Conservation (phyloP, 129 eudicot species). For the Flaveria brownii region DNA sequence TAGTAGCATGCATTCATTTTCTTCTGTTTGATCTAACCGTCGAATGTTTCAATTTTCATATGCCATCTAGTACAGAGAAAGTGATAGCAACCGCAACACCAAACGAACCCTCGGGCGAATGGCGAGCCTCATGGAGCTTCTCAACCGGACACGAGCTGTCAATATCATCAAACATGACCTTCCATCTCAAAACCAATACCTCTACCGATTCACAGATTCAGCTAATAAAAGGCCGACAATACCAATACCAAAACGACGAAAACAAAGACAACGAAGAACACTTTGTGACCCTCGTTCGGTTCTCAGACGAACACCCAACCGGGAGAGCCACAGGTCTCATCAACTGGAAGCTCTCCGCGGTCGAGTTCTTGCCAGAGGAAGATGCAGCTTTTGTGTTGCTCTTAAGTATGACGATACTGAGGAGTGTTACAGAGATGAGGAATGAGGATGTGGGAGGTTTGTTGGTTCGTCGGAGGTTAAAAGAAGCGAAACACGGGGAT, state of each 20-base stretch:
- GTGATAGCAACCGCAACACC: constrained; percentile 92
- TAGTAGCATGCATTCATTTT: too few relatives aligned
- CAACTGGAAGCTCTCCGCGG: constrained; percentile 72
- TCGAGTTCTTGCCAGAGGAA: constrained; percentile 81
- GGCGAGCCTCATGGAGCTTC: constrained; percentile 73
- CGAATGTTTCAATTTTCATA: constrained; percentile 22
- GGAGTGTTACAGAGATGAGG: constrained; percentile 66
- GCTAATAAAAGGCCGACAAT: constrained; percentile 64
- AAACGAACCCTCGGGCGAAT: constrained; percentile 56
- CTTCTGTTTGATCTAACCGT: background rate
- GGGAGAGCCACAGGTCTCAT: constrained; percentile 91
- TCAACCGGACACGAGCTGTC: constrained; percentile 70
- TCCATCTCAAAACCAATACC: constrained; percentile 38
- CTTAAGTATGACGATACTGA: constrained; percentile 50
- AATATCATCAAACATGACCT: constrained; percentile 45
- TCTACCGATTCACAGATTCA: constrained; percentile 49
- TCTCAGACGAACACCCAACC: constrained; percentile 63
- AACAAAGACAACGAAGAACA: constrained; percentile 52
- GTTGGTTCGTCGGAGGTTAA: constrained; percentile 65
- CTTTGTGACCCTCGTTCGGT: constrained; percentile 70
- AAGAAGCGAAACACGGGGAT: constrained; percentile 61
- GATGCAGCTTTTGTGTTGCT: constrained; percentile 67
- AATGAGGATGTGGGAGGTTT: constrained; percentile 72
- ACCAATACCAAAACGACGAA: constrained; percentile 54
- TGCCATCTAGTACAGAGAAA: constrained; percentile 71